Conservation (phyloP, 495 filamentous ascomycete species). For the Jackrogersella multiformis region DNA sequence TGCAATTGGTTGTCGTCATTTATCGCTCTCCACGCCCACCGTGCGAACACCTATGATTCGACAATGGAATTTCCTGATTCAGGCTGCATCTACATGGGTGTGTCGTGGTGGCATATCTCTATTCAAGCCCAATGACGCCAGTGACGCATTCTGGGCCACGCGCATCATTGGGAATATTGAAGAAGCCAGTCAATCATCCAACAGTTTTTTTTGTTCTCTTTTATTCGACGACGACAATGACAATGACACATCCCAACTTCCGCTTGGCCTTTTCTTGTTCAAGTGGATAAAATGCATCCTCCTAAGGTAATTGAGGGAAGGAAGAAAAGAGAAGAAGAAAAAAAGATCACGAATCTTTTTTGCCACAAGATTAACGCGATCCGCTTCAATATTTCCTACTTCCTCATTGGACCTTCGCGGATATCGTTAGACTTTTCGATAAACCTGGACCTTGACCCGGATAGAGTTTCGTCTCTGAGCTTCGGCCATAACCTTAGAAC, state of each 20-base stretch:
- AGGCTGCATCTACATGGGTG: constrained; percentile 38
- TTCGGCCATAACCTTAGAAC: constrained; percentile 11
- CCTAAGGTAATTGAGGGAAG: too few relatives aligned
- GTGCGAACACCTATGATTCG: constrained; percentile 30
- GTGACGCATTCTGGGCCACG: constrained; percentile 27
- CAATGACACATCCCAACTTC: constrained; percentile 7
- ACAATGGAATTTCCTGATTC: constrained; percentile 29
- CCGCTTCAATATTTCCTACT: not conserved
- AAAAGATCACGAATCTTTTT: constrained; percentile 6
- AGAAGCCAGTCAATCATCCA: constrained; percentile 18
- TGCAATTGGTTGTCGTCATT: constrained; percentile 40
- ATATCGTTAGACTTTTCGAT: not conserved
- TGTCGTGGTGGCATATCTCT: constrained; percentile 29
- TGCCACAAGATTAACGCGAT: constrained; percentile 7
- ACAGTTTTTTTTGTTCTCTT: constrained; percentile 10
- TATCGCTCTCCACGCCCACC: constrained; percentile 42
- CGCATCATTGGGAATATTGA: constrained; percentile 10
- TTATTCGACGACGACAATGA: constrained; percentile 14
- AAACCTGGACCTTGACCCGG: constrained; percentile 14
- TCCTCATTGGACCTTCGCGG: constrained; percentile 11
- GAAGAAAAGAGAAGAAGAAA: constrained; percentile 15
- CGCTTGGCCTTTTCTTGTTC: not conserved
- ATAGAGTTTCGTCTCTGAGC: constrained; percentile 28
- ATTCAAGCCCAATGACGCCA: constrained; percentile 39
- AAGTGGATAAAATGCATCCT: constrained; percentile 25